phyloP scores from a whole-genome alignment of 148 eudicot genomes.

The Linanthus parryae region DNA sequence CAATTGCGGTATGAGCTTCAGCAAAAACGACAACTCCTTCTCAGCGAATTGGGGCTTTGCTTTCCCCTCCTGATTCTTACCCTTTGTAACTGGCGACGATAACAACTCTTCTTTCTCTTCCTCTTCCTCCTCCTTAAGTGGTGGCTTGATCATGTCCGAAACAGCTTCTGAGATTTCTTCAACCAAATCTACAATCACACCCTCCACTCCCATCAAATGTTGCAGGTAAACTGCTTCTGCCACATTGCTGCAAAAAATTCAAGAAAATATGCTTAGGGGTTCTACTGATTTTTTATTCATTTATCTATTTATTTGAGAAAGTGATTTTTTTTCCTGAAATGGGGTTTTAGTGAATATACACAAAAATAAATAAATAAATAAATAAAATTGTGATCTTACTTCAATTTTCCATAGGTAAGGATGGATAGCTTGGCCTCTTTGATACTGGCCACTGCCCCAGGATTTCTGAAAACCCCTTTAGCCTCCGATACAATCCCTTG shows the following conservation, averaged over 20 bases:
- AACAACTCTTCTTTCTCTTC: constrained; percentile 15
- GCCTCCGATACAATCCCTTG: constrained; percentile 90
- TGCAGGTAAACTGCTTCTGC: constrained; percentile 83
- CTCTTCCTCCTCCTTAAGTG: background rate
- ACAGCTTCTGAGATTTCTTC: constrained; percentile 62
- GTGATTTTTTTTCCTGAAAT: no score
- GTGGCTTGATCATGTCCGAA: constrained; percentile 22
- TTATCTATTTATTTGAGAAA: no score
- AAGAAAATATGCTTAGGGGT: no score
- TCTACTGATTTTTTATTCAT: no score
- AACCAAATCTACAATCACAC: constrained; percentile 75
- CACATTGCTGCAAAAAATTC: constrained; percentile 39
- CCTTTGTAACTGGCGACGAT: no score
- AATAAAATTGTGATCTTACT: constrained; percentile 27
- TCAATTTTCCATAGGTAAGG: constrained; percentile 70
- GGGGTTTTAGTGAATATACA: background rate
- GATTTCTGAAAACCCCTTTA: constrained; percentile 67
- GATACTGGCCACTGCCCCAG: constrained; percentile 54
- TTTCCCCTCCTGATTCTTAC: constrained; percentile 9
- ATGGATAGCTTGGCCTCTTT: constrained; percentile 66
- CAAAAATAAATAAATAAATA: background rate
- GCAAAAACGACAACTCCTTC: constrained; percentile 42
- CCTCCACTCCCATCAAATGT: constrained; percentile 73
- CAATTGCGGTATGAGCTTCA: constrained; percentile 47
- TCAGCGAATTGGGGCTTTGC: constrained; percentile 33